Evolutionary conservation across 1,284 basidiomycete genomes (phyloP).

Genomic region (Fomes fomentarius): DNA sequence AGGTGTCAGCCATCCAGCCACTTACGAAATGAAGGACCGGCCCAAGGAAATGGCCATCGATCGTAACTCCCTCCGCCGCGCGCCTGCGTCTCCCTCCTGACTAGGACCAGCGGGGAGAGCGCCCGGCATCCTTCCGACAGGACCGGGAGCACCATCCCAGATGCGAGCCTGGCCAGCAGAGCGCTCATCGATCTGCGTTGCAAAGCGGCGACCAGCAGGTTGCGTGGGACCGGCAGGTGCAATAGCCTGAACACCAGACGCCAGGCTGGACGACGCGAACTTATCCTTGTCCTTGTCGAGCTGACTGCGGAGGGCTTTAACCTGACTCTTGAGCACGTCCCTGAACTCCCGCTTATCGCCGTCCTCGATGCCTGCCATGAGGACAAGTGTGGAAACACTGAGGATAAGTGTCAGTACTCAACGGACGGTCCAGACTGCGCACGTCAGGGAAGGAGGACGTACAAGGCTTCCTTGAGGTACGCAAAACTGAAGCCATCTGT

Average conservation of each 20-base stretch:
- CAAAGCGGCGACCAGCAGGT: background rate
- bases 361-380: constrained; percentile 51
- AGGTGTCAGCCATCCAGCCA: background rate
- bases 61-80: constrained; percentile 25
- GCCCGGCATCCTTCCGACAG: constrained; percentile 27
- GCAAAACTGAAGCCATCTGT: constrained; percentile 79
- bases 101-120: constrained; percentile 29
- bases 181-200: constrained; percentile 18
- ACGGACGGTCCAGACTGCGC: no score
- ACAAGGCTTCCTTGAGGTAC: constrained; percentile 86
- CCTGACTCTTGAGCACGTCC: constrained; percentile 53
- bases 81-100: constrained; percentile 4
- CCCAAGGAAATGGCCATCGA: constrained; percentile 27
- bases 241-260: background rate
- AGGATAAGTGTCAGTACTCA: background rate
- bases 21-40: constrained; percentile 30
- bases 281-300: constrained; percentile 44
- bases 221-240: background rate
- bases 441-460: constrained; percentile 36
- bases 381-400: constrained; percentile 68
- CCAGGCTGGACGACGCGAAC: background rate
- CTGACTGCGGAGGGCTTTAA: constrained; percentile 62
- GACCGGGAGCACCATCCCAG: constrained; percentile 23
- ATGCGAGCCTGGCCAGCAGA: constrained; percentile 26
- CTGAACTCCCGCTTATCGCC: constrained; percentile 54